Evolutionary conservation across 108 stramenopile species (phyloP).

Genomic region (Stephanodiscus minutulus): DNA sequence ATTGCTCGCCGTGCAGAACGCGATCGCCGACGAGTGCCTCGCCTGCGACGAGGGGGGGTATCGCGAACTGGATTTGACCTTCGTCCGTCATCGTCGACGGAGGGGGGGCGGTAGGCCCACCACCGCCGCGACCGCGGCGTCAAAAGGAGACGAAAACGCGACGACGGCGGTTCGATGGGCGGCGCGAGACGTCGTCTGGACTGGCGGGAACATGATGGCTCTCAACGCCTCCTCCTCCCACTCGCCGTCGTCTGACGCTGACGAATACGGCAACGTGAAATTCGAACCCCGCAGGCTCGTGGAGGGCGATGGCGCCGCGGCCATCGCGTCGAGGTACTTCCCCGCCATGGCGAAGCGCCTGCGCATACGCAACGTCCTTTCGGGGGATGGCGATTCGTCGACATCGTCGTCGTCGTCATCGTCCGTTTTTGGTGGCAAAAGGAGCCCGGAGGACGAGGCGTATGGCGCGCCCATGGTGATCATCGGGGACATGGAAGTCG

Average conservation of each 20-base stretch:
- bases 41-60: conserved; percentile 75
- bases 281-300: conserved; percentile 35
- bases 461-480: conserved; percentile 27
- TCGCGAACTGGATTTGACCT: conserved; percentile 60
- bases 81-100: conserved; percentile 45
- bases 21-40: conserved; percentile 75
- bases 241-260: not conserved
- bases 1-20: conserved; percentile 61
- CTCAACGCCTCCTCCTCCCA: conserved; percentile 21
- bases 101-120: not conserved
- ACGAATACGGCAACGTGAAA: conserved; percentile 7
- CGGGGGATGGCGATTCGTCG: conserved; percentile 3
- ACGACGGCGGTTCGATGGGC: conserved; percentile 16
- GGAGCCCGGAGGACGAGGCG: not conserved
- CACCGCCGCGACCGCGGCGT: not conserved
- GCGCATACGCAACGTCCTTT: conserved; percentile 10
- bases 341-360: conserved; percentile 22
- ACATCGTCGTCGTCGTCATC: not conserved
- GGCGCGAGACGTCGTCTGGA: conserved; percentile 48
- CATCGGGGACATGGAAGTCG: conserved; percentile 36
- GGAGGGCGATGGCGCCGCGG: conserved; percentile 23
- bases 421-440: too few relatives aligned
- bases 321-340: conserved; percentile 35
- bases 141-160: not conserved
- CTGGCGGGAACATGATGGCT: conserved; percentile 82